Base-by-base conservation (phyloP, 2,329 filamentous ascomycete species). In the Beauveria varroae region DNA sequence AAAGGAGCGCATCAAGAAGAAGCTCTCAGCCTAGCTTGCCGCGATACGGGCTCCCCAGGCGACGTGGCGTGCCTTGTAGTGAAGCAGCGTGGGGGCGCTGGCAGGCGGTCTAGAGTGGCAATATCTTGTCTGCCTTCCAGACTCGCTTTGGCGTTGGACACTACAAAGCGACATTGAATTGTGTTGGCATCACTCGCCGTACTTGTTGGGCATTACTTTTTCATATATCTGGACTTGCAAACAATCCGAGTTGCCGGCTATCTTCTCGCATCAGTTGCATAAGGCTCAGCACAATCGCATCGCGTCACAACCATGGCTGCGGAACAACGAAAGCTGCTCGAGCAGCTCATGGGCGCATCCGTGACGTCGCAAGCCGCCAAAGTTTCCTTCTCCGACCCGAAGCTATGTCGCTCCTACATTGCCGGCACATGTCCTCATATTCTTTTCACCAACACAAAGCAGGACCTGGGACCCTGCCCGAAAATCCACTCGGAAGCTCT, bases 361-460 rank as follows among this genome's bases (percentile, higher is more conserved):
- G 83, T 88, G 63, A 81, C 84, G 62, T 87, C 88, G 54, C 90
- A 88, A 78, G 86, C 87, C 67, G 84, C 90, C 44, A 90, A 96
- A 74, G 84, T 98, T 68, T 88, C 89, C 65, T 89, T 99, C 69
- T 95, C 87, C 63, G 95, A 98, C 75, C 83, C 90, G 59, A 97
- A 96, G 77, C 90, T 96, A 68, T 99, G 95, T 80, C 90, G 91
- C 60, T 97, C 93, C 20, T 98, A 93, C 75, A 84, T 99, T 55
- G 92, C 86, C 64, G 95, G 95, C 68, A 96, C 91, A 63, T 99
- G 95, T 74, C 95, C 95, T 1, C 93, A 98, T 80, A 95, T 99
- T 73, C 91, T 99, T 71, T 99, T 99, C 83, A 99, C 93, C 66
- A 99, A 99, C 78, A 99, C 95, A 51, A 98, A 97, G 79, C 93